Evolutionary conservation across 805 yeast species (phyloP).

Genomic region (Blastobotrys robertii): DNA sequence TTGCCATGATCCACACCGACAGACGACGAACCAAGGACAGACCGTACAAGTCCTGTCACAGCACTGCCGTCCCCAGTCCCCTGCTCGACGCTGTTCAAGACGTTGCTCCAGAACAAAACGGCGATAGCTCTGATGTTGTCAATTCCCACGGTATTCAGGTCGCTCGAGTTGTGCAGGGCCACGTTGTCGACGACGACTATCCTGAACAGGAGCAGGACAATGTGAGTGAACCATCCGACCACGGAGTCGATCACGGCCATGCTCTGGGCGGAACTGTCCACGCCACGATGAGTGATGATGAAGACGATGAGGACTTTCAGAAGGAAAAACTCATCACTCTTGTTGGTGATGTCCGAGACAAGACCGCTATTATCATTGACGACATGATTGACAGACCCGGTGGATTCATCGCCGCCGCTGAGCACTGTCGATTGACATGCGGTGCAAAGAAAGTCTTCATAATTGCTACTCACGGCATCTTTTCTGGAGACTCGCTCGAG

Average conservation of each 20-base stretch:
- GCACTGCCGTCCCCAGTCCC: not conserved
- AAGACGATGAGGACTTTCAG: conserved; percentile 65
- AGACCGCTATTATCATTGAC: conserved; percentile 88
- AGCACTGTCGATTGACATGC: conserved; percentile 89
- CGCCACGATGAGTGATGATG: conserved; percentile 61
- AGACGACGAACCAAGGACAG: conserved; percentile 65
- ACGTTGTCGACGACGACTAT: conserved; percentile 84
- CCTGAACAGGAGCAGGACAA: conserved; percentile 18
- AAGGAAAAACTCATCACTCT: conserved; percentile 84
- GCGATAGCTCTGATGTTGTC: conserved; percentile 18
- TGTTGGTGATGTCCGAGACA: conserved; percentile 90
- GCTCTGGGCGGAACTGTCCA: conserved; percentile 78
- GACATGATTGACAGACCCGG: conserved; percentile 96
- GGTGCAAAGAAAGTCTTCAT: conserved; percentile 89
- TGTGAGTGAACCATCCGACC: conserved; percentile 4
- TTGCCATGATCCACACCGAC: conserved; percentile 99
- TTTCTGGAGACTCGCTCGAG: conserved; percentile 79
- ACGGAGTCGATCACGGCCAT: conserved; percentile 28
- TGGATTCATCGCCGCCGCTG: conserved; percentile 95
- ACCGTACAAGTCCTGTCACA: not conserved
- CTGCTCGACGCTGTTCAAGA: conserved; percentile 1
- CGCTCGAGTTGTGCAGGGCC: conserved; percentile 93
- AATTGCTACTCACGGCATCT: conserved; percentile 93
- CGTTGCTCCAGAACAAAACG: conserved; percentile 11
- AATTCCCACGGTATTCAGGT: conserved; percentile 53